Conservation (phyloP, 2,329 filamentous ascomycete species). For the Xylariaceae sp. region DNA sequence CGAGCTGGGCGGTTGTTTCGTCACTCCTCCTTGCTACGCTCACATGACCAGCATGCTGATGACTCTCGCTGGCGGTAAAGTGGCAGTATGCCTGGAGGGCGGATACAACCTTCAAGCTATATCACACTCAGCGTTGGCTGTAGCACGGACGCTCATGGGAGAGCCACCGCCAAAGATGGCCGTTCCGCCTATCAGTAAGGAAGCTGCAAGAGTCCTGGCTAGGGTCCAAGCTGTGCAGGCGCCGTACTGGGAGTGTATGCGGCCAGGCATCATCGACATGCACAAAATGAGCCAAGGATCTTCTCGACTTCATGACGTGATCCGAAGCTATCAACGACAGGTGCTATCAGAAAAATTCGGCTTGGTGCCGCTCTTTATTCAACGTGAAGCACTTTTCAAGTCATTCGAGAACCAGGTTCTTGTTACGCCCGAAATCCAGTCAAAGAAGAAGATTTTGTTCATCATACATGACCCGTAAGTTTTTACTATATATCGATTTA, state of each 20-base stretch:
- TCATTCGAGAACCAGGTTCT: slow-evolving; percentile 85
- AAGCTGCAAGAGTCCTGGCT: slow-evolving; percentile 53
- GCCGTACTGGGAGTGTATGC: slow-evolving; percentile 84
- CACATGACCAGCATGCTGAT: slow-evolving; percentile 99
- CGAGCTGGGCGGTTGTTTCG: slow-evolving; percentile 86
- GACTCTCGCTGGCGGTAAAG: slow-evolving; percentile 83
- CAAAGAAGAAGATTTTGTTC: slow-evolving; percentile 67
- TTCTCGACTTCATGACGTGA: slow-evolving; percentile 71
- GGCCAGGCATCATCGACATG: slow-evolving; percentile 59
- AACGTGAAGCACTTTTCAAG: slow-evolving; percentile 66
- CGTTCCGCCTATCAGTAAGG: slow-evolving; percentile 53
- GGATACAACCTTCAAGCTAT: slow-evolving; percentile 94
- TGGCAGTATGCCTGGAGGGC: slow-evolving; percentile 90
- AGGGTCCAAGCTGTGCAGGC: slow-evolving; percentile 59
- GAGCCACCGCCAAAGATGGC: slow-evolving; percentile 71
- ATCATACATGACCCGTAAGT: slow-evolving; percentile 88
- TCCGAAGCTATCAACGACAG: slow-evolving; percentile 72
- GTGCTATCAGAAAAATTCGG: slow-evolving; percentile 66
- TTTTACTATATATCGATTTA: slow-evolving; percentile 11
- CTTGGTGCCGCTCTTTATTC: slow-evolving; percentile 79
- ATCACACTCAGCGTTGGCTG: slow-evolving; percentile 84
- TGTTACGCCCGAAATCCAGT: slow-evolving; percentile 67
- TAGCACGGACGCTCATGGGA: slow-evolving; percentile 90
- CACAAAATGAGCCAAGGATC: slow-evolving; percentile 51
- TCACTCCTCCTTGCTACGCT: slow-evolving; percentile 85